Conservation (phyloP, 176 grass and related monocot species). For the Carex cristatella region DNA sequence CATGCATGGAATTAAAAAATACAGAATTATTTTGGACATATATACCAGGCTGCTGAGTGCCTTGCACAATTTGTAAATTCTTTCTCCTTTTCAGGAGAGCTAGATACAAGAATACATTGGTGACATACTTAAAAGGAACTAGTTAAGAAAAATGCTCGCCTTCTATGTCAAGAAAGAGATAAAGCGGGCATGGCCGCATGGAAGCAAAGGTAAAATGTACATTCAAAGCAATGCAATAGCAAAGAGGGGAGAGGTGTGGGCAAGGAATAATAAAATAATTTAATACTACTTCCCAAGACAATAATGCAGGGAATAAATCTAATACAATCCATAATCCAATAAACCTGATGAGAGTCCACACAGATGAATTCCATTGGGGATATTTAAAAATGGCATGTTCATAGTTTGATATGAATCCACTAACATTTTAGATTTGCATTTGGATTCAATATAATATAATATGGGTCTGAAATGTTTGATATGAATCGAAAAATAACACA, state of each 20-base stretch:
- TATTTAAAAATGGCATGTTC: too few relatives aligned
- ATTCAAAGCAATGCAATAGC: not conserved
- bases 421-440: too few relatives aligned
- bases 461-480: too few relatives aligned
- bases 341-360: too few relatives aligned
- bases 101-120: not conserved
- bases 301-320: not conserved
- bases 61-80: not conserved
- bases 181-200: not conserved
- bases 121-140: not conserved
- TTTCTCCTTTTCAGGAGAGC: not conserved
- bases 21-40: not conserved
- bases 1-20: not conserved
- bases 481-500: too few relatives aligned
- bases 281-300: not conserved
- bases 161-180: slow-evolving; percentile 15
- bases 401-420: too few relatives aligned
- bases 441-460: too few relatives aligned
- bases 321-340: not conserved
- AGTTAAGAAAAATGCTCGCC: not conserved
- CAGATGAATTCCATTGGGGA: too few relatives aligned
- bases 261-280: not conserved
- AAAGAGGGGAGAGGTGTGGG: not conserved
- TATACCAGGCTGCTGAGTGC: not conserved
- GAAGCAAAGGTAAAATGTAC: not conserved